phyloP scores from a whole-genome alignment of 495 filamentous ascomycete species.

The Cercophora sp. region DNA sequence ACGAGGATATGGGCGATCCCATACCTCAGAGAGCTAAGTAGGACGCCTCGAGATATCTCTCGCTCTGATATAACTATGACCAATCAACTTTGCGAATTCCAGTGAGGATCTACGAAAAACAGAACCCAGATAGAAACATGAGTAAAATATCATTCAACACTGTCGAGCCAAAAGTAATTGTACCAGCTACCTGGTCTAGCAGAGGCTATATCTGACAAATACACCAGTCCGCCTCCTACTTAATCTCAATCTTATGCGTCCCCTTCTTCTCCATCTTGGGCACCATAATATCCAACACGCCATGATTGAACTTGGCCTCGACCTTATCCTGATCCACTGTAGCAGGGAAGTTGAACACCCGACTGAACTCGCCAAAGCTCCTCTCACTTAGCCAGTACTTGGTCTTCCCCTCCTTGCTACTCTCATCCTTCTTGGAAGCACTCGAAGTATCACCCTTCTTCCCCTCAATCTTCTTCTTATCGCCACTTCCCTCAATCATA shows the following conservation, averaged over 20 bases:
- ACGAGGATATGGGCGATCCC: too few relatives aligned
- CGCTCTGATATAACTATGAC: too few relatives aligned
- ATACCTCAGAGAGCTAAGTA: too few relatives aligned
- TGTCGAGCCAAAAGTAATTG: too few relatives aligned
- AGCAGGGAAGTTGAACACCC: slow-evolving; percentile 74
- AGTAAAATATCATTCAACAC: too few relatives aligned
- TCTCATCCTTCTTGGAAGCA: slow-evolving; percentile 1
- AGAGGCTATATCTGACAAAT: too few relatives aligned
- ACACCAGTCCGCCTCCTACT: too few relatives aligned
- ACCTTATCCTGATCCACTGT: slow-evolving; percentile 77
- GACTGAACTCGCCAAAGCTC: slow-evolving; percentile 71
- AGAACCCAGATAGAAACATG: too few relatives aligned
- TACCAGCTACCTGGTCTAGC: too few relatives aligned
- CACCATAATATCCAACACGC: slow-evolving; percentile 63
- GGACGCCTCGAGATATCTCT: too few relatives aligned
- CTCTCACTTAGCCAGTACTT: slow-evolving; percentile 85
- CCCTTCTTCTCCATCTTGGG: slow-evolving; percentile 65
- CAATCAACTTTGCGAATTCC: too few relatives aligned
- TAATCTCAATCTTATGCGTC: slow-evolving; percentile 18
- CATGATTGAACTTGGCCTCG: slow-evolving; percentile 58
- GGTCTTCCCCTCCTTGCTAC: slow-evolving; percentile 19
- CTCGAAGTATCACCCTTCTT: slow-evolving; percentile 9
- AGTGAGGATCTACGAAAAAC: too few relatives aligned
- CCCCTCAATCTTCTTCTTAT: slow-evolving; percentile 7
- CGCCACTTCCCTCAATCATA: slow-evolving; percentile 21